These are phyloP conservation scores for Xylariaceae sp. DNA, from an alignment of 2,329 filamentous ascomycete genomes.

Conservation along the genomic window DNA sequence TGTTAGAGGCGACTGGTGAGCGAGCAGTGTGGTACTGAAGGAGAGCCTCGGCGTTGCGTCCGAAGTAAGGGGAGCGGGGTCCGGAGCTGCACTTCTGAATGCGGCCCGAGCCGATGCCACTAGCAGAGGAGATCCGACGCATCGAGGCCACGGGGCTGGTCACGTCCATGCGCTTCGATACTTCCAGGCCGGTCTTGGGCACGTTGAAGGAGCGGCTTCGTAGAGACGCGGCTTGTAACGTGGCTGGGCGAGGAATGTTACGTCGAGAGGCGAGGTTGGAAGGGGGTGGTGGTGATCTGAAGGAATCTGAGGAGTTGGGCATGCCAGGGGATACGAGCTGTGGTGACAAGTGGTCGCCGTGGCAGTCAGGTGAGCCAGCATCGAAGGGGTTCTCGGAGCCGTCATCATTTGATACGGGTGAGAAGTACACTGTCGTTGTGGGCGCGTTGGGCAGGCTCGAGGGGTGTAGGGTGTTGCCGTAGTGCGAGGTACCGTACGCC, in stretches of 20 bases:
- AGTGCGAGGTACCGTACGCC: constrained; percentile 20
- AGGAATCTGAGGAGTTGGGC: constrained; percentile 32
- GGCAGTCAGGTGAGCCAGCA: constrained; percentile 12
- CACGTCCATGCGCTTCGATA: constrained; percentile 40
- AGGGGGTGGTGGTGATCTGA: constrained; percentile 46
- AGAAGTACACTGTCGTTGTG: constrained; percentile 22
- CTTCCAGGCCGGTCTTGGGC: constrained; percentile 46
- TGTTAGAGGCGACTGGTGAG: constrained; percentile 37
- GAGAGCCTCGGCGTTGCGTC: constrained; percentile 42
- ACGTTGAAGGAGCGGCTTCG: constrained; percentile 40
- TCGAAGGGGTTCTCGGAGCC: constrained; percentile 19
- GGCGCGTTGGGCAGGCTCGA: constrained; percentile 18
- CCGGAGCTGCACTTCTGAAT: constrained; percentile 39
- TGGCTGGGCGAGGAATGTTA: constrained; percentile 44
- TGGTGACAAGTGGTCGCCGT: constrained; percentile 15
- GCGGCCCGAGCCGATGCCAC: constrained; percentile 38
- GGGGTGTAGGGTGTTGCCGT: constrained; percentile 16
- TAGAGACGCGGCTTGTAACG: constrained; percentile 43
- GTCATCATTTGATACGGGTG: constrained; percentile 20
- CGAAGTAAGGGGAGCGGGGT: constrained; percentile 41
- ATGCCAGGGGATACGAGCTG: constrained; percentile 21
- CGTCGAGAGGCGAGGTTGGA: constrained; percentile 52
- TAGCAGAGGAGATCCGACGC: constrained; percentile 50
- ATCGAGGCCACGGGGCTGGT: constrained; percentile 40
- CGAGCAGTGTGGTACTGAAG: constrained; percentile 37